phyloP scores from a whole-genome alignment of 352 stramenopile species.

The Phytophthora sojae region DNA sequence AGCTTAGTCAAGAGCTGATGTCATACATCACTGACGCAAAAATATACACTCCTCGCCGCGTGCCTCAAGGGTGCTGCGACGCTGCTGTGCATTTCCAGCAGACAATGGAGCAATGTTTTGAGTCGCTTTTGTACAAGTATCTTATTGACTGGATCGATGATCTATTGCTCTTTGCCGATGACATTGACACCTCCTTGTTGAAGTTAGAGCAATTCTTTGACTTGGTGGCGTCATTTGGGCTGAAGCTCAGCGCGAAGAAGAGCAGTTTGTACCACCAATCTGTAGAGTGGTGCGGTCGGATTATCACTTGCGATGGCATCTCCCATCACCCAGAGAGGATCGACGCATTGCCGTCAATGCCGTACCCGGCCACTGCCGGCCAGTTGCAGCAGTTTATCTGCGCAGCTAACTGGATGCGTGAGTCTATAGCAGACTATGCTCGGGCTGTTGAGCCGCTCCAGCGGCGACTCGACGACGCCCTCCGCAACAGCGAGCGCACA shows the following conservation, averaged over 20 bases:
- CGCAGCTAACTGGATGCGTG: too few relatives aligned
- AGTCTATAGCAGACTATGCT: too few relatives aligned
- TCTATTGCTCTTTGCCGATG: not conserved
- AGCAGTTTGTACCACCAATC: not conserved
- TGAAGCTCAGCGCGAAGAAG: not conserved
- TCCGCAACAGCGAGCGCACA: too few relatives aligned
- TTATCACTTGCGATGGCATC: not conserved
- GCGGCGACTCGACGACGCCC: too few relatives aligned
- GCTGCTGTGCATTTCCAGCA: not conserved
- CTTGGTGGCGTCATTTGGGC: not conserved
- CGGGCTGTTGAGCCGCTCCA: too few relatives aligned
- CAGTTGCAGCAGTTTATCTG: too few relatives aligned
- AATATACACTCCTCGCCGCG: conserved; percentile 22
- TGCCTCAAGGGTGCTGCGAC: conserved; percentile 11
- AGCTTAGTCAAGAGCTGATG: conserved; percentile 8
- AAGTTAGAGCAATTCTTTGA: not conserved
- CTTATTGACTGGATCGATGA: not conserved
- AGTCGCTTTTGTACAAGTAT: not conserved
- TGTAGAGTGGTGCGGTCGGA: not conserved
- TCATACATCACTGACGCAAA: conserved; percentile 31
- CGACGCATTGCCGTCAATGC: not conserved
- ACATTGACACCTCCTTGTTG: not conserved
- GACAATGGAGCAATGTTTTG: not conserved
- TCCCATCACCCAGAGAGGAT: not conserved
- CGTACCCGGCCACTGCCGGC: not conserved